Evolutionary conservation across 1,284 basidiomycete genomes (phyloP), one percentile per base, ranked within the genome.

Genomic region (Rugosomyces carneus): DNA sequence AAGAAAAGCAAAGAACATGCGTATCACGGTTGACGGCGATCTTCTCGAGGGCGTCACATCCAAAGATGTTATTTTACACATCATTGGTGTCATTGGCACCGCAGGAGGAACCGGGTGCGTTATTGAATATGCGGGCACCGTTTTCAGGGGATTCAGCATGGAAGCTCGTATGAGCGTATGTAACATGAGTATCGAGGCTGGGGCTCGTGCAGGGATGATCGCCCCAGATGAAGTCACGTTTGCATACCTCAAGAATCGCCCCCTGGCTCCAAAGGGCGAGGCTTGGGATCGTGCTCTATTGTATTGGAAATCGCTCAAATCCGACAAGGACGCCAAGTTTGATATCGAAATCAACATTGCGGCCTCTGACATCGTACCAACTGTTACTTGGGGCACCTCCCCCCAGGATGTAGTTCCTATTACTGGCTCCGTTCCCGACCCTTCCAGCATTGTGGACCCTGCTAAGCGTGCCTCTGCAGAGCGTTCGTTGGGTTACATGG

Each of bases 181-280:
- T 69, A 97, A 97, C 72, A 97, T 97, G 93, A 93, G 90, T 53
- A 96, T 97, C 63, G 93, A 97, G 68, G 94, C 84, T 49, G 93
- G 93, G 61, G 94, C 93, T 53, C 81, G 93, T 58, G 92, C 92
- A 5, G 93, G 93, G 47, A 93, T 97, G 91, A 81, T 97, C 53
- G 93, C 93, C 9, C 93, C 93, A 0, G 93, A 97, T 64, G 89
- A 95, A 29, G 71, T 86, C 53, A 97, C 94, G 6, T 94, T 96
- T 64, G 74, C 75, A 41, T 97, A 97, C 68, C 83, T 97, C 53
- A 81, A 80, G 51, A 82, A 83, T 46, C 85, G 93, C 40, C 93
- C 93, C 43, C 75, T 97, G 44, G 80, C 88, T 19, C 88, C 91
- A 40, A 86, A 86, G 56, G 94, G 90, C 37, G 89, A 89, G 47